Evolutionary conservation across 306 rosid species (phyloP), one percentile per base, ranked within the genome.

Genomic region (Corylus heterophylla): DNA sequence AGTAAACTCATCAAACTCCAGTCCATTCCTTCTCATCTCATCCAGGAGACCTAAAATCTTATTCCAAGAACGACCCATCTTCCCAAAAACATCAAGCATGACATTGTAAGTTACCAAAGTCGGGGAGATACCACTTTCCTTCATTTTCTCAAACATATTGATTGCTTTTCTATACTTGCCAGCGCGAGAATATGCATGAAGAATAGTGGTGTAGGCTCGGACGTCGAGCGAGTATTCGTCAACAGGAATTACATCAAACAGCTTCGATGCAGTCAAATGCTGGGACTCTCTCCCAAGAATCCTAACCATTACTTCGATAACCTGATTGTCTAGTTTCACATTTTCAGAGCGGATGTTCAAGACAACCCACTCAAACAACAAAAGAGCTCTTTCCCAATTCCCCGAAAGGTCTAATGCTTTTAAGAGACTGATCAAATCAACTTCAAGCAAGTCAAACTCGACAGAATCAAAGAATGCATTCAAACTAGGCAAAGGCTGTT

Each of bases 81-180:
- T 96, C 70, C 99, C 99, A 75, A 89, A 93, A 76, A 96, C 98
- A 85, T 90, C 94, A 75, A 96, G 98, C 94, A 96, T 90, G 67
- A 96, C 96, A 80, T 93, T 96, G 85, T 90, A 96, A 76, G 99
- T 93, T 39, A 96, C 98, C 91, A 96, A 69, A 74, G 90, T 93
- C 27, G 98, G 97, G 54, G 92, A 90, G 61, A 93, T 70, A 54
- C 97, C 98, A 63, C 78, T 68, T 63, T 86, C 94, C 83, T 85
- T 83, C 96, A 96, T 87, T 79, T 85, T 88, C 69, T 85, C 90
- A 84, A 93, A 96, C 77, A 93, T 48, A 52, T 79, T 79, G 64
- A 93, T 90, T 48, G 98, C 98, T 17, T 88, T 79, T 66, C 80
- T 86, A 75, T 90, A 93, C 94, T 91, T 93, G 13, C 98, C 96